These are phyloP conservation scores for Juncus inflexus DNA, from an alignment of 176 grass and related monocot species.

Conservation along the genomic window DNA sequence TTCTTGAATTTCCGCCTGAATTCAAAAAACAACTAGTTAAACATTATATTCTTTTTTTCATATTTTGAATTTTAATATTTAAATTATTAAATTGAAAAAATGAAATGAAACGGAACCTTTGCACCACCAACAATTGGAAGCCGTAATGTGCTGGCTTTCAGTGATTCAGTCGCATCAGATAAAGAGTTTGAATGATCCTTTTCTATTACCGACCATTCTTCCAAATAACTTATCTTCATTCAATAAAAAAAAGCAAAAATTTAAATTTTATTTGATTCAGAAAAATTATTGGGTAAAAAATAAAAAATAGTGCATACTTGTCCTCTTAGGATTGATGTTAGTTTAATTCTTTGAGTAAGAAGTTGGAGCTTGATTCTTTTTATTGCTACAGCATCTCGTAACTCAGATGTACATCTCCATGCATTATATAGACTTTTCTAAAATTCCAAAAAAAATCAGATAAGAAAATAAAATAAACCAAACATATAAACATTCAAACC, in stretches of 20 bases:
- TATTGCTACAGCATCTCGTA: constrained; percentile 68
- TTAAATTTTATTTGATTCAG: background rate
- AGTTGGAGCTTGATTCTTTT: constrained; percentile 71
- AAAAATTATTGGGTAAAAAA: background rate
- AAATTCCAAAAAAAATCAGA: constrained; percentile 27
- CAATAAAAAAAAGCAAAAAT: constrained; percentile 19
- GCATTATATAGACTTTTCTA: constrained; percentile 89
- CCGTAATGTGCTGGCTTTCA: constrained; percentile 71
- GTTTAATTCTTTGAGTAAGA: constrained; percentile 73
- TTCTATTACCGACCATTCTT: constrained; percentile 77
- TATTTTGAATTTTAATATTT: background rate
- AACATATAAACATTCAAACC: too few species aligned
- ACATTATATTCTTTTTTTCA: background rate
- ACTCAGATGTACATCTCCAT: constrained; percentile 70
- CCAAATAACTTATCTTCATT: constrained; percentile 74
- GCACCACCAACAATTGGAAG: constrained; percentile 76
- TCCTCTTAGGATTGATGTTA: constrained; percentile 68
- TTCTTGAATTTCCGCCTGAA: constrained; percentile 79
- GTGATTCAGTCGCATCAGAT: constrained; percentile 60
- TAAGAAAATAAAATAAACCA: constrained; percentile 2
- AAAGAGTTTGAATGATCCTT: constrained; percentile 56
- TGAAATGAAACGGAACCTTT: constrained; percentile 51
- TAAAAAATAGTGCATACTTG: constrained; percentile 45
- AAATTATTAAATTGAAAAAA: constrained; percentile 17
- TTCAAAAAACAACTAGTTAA: constrained; percentile 31